phyloP scores from a whole-genome alignment of 2,329 filamentous ascomycete species.

The Cladophialophora bantiana region DNA sequence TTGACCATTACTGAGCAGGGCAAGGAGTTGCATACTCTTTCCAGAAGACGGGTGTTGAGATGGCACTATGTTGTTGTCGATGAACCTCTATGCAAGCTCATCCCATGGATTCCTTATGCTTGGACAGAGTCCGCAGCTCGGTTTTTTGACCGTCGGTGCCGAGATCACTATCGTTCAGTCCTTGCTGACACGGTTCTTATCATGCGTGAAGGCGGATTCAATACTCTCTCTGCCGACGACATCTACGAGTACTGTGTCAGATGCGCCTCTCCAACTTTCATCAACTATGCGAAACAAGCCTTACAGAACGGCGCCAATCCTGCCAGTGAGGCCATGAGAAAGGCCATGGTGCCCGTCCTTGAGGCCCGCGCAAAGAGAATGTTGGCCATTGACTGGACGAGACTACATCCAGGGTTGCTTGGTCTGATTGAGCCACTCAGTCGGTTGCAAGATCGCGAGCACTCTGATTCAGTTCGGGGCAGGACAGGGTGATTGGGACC shows the following conservation, averaged over 20 bases:
- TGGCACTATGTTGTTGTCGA: slow-evolving; percentile 1
- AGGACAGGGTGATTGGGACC: not conserved
- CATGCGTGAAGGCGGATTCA: slow-evolving; percentile 36
- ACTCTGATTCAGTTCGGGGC: not conserved
- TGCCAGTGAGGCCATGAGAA: slow-evolving; percentile 24
- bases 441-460: not conserved
- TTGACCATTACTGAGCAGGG: not conserved
- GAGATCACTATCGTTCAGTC: slow-evolving; percentile 15
- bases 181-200: slow-evolving; percentile 32
- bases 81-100: slow-evolving; percentile 5
- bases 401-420: not conserved
- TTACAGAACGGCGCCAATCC: slow-evolving; percentile 1
- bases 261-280: slow-evolving; percentile 26
- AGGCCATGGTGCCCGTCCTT: slow-evolving; percentile 22
- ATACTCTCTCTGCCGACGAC: slow-evolving; percentile 30
- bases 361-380: slow-evolving; percentile 21
- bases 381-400: slow-evolving; percentile 27
- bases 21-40: not conserved
- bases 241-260: slow-evolving; percentile 35
- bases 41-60: not conserved
- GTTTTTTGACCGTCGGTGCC: not conserved
- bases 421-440: not conserved
- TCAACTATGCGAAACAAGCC: slow-evolving; percentile 4
- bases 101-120: not conserved
- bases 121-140: not conserved